A percentile compares a stretch with the other conserved stretches of the same genome.
These are phyloP conservation scores for Caulochytrium protostelioides DNA, from an alignment of 371 early-diverging fungal genomes.

Conservation along the genomic window DNA sequence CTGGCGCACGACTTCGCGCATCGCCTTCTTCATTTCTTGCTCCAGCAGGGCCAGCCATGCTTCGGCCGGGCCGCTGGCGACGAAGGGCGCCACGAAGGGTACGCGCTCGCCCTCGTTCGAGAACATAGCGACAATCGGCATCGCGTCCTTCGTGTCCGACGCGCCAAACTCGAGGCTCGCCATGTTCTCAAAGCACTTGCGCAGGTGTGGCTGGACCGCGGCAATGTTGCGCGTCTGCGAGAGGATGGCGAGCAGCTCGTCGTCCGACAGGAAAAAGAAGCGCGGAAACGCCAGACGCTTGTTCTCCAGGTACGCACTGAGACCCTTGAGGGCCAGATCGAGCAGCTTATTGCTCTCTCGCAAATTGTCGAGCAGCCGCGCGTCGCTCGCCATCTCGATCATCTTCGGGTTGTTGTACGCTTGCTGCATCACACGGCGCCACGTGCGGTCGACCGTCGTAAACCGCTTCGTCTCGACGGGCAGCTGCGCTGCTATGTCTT, in stretches of 20 bases:
- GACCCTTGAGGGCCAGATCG: slow-evolving; percentile 33
- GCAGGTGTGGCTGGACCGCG: slow-evolving; percentile 34
- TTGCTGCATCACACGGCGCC: slow-evolving; percentile 28
- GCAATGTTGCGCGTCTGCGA: slow-evolving; percentile 37
- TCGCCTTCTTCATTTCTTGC: slow-evolving; percentile 24
- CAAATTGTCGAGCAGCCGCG: slow-evolving; percentile 28
- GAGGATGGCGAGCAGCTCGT: slow-evolving; percentile 34
- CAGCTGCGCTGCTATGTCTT: slow-evolving; percentile 33
- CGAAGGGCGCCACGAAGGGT: slow-evolving; percentile 20
- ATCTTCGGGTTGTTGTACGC: slow-evolving; percentile 22
- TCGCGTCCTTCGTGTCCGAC: slow-evolving; percentile 14
- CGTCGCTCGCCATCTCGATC: slow-evolving; percentile 27
- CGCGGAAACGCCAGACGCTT: slow-evolving; percentile 35
- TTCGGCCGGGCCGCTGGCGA: slow-evolving; percentile 30
- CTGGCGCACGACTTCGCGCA: slow-evolving; percentile 24
- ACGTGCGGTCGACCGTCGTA: slow-evolving; percentile 31
- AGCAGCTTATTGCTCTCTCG: slow-evolving; percentile 33
- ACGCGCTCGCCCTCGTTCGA: slow-evolving; percentile 33
- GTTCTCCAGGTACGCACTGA: slow-evolving; percentile 31
- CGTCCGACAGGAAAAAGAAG: slow-evolving; percentile 38
- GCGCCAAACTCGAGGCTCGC: slow-evolving; percentile 28
- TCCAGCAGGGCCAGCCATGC: slow-evolving; percentile 32
- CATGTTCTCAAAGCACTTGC: slow-evolving; percentile 36
- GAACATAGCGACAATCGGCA: slow-evolving; percentile 24
- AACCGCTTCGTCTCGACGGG: slow-evolving; percentile 34